phyloP scores from a whole-genome alignment of 116 monocot genomes.

The Zostera marina region DNA sequence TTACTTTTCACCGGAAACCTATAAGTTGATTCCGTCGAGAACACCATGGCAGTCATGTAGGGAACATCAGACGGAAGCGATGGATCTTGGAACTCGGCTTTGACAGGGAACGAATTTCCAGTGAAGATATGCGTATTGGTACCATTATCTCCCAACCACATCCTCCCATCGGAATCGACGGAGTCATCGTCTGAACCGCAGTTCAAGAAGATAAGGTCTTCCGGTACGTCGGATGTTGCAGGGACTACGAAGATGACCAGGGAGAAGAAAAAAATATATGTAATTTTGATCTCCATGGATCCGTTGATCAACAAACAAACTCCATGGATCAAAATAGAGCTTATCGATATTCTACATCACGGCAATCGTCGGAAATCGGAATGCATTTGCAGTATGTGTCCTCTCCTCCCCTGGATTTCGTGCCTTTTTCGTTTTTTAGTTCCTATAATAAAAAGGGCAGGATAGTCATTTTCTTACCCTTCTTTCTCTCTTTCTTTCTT shows the following conservation, averaged over 20 bases:
- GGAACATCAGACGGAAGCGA: slow-evolving; percentile 67
- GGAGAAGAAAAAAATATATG: too few relatives aligned
- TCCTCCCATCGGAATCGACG: slow-evolving; percentile 47
- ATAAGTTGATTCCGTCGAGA: slow-evolving; percentile 44
- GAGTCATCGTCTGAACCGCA: slow-evolving; percentile 45
- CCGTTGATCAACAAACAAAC: too few relatives aligned
- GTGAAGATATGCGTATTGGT: slow-evolving; percentile 16
- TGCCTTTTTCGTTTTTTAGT: too few relatives aligned
- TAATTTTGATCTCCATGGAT: too few relatives aligned
- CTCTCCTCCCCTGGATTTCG: background rate
- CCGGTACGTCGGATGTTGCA: slow-evolving; percentile 15
- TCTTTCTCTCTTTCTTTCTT: too few relatives aligned
- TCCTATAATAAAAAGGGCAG: background rate
- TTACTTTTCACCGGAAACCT: slow-evolving; percentile 32
- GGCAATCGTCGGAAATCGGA: background rate
- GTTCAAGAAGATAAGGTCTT: slow-evolving; percentile 45
- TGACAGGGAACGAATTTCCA: slow-evolving; percentile 20
- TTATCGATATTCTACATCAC: too few relatives aligned
- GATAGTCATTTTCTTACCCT: background rate
- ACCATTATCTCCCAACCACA: slow-evolving; percentile 35
- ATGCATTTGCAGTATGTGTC: background rate
- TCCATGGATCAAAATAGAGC: too few relatives aligned
- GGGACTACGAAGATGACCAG: too few relatives aligned
- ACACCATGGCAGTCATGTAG: slow-evolving; percentile 71
- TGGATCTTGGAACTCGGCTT: slow-evolving; percentile 45